Evolutionary conservation across 176 grass and related monocot species (phyloP), one percentile per base, ranked within the genome.

Genomic region (Zoysia japonica): DNA sequence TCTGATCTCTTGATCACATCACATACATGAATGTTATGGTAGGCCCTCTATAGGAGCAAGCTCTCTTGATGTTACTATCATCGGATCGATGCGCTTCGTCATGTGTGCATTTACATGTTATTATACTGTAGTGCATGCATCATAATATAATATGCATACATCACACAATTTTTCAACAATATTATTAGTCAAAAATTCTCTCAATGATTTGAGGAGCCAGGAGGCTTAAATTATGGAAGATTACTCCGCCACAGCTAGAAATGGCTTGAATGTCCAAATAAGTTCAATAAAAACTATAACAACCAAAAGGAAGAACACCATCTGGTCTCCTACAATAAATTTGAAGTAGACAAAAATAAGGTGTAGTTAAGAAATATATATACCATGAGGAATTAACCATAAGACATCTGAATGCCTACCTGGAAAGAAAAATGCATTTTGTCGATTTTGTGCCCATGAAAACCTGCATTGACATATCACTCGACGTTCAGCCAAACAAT

Each of bases 181-280:
- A 28, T 28, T 28, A 28, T 28, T 4, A 14, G 11, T 54, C 13
- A 16, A 14, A 16, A 54, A 1, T 51, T 51, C 49, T 51, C 11
- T 28, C 28, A 28, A 28, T 28, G 4, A 51, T 51, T 17, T 6
- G 1, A 17, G 53, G 6, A 55, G 53, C 53, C 53, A 55, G 1
- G 53, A 55, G 11, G 39, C 45, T 37, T 73, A 45, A 65, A 10
- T 49, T n/a, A 20, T 48, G 35, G 16, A 1, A 16, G 65, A 11
- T 39, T 65, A 5, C 1, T 56, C n/a, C 0, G 61, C 3, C 9
- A 75, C 39, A 5, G 49, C 69, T 8, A 91, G 70, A 84, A 91
- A 88, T 10, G 89, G 85, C 80, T 81, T 91, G 53, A 88, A 91
- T 65, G 89, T 91, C 35, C 79, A 80, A 17, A 85, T 12, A 39